These are phyloP conservation scores for Cerioporus squamosus DNA, from an alignment of 1,284 basidiomycete species.

Conservation along the genomic window DNA sequence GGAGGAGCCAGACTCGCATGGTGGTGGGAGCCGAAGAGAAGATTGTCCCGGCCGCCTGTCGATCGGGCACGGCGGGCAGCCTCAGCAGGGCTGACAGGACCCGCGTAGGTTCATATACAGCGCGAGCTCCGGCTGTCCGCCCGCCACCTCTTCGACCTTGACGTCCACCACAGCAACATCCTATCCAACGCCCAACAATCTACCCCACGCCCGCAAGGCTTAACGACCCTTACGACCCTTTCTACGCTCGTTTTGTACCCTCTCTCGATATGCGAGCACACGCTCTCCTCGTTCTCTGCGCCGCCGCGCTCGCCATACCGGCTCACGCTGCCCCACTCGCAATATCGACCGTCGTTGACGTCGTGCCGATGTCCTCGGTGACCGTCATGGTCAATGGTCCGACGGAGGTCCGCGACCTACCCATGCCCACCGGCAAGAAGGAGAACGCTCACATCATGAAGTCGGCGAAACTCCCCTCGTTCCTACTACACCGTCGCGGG, in stretches of 20 bases:
- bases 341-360: slow-evolving; percentile 4
- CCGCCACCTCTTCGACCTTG: slow-evolving; percentile 9
- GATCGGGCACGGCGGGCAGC: background rate
- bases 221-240: slow-evolving; percentile 21
- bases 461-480: background rate
- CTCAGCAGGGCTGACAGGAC: slow-evolving; percentile 1
- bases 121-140: background rate
- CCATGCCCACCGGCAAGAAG: background rate
- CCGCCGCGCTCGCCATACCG: slow-evolving; percentile 10
- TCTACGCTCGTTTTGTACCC: slow-evolving; percentile 16
- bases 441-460: background rate
- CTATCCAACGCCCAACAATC: slow-evolving; percentile 15
- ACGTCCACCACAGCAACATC: slow-evolving; percentile 10
- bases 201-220: slow-evolving; percentile 27
- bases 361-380: slow-evolving; percentile 9
- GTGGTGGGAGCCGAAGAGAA: no score
- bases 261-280: slow-evolving; percentile 23
- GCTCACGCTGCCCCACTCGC: slow-evolving; percentile 25
- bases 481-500: slow-evolving; percentile 4
- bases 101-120: slow-evolving; percentile 3
- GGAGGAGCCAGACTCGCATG: no score
- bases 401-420: slow-evolving; percentile 19
- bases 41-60: background rate
- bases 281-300: slow-evolving; percentile 17
- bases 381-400: slow-evolving; percentile 19